Evolutionary conservation across 169 alveolate species (phyloP), one percentile per base, ranked within the genome.

Genomic region (Plasmodium adleri): DNA sequence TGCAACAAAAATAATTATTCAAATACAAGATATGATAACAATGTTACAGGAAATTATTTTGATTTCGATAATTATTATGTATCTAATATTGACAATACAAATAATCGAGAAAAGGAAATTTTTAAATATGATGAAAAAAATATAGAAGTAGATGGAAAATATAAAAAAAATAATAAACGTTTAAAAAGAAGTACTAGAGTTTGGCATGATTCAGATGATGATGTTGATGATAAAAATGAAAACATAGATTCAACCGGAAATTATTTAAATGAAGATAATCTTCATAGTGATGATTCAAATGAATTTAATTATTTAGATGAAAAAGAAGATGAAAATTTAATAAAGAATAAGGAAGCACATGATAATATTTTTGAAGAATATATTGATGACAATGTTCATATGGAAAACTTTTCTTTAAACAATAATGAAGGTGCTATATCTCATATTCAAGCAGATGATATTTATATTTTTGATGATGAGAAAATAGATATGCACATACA

Each of bases 181-280:
- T 39, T 5, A 3, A n/a, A n/a, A 63, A 32, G 17, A 39, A n/a
- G 47, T 22, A 70, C 68, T 24, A 60, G 56, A 50, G 88, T 47
- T 24, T 88, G 89, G 89, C 58, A 72, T 28, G 89, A 88, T 50
- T 88, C 89, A 47, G 89, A 88, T 54, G 90, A 88, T 59, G 90
- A 88, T 39, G 60, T 32, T 59, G 60, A 71, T 10, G 64, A 2
- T 32, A 49, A 62, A 74, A 9, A 20, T 8, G 54, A 20, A 28
- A 9, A 17, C 26, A 17, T 50, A 50, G 0, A 15, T 3, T 6
- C 56, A 2, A 13, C 0, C 67, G 15, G 43, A 20, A 22, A 56
- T 43, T 60, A 45, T 5, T 45, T 50, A 66, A 28, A 24, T 9
- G 58, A 50, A 45, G 70, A 43, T 26, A 49, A 72, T 20, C 20